A percentile compares a stretch with the other conserved stretches of the same genome.
Evolutionary conservation across 352 stramenopile genomes (phyloP).

Genomic region (Globisporangium viniferum): DNA sequence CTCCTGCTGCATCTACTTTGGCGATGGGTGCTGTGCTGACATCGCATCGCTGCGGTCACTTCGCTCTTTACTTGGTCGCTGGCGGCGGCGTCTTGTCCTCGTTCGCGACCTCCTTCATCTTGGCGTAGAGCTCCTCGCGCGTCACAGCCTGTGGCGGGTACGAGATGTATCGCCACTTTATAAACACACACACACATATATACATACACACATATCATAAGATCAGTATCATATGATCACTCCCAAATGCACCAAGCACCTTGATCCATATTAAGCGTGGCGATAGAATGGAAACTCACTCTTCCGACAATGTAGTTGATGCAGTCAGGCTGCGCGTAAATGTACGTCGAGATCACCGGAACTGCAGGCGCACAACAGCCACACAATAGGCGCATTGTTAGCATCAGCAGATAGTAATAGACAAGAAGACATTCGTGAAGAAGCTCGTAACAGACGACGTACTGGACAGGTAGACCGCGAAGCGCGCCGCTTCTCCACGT

Average conservation of each 20-base stretch:
- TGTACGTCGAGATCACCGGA: slow-evolving; percentile 67
- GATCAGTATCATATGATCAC: background rate
- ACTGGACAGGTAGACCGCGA: slow-evolving; percentile 73
- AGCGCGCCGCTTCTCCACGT: slow-evolving; percentile 62
- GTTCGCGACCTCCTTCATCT: slow-evolving; percentile 67
- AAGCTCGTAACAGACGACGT: slow-evolving; percentile 15
- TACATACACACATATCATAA: background rate
- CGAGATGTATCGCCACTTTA: slow-evolving; percentile 83
- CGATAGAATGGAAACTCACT: slow-evolving; percentile 24
- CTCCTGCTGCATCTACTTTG: background rate
- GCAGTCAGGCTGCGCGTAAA: slow-evolving; percentile 85
- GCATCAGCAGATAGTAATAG: background rate
- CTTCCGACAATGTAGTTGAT: slow-evolving; percentile 74
- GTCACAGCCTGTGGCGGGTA: slow-evolving; percentile 76
- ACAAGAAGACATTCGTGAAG: background rate
- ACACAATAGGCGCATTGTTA: background rate
- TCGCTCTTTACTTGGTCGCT: slow-evolving; percentile 16
- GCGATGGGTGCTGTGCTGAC: background rate
- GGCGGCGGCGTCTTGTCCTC: slow-evolving; percentile 42
- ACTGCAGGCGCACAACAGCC: slow-evolving; percentile 32
- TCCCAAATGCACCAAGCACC: background rate
- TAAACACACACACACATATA: background rate
- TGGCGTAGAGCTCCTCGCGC: slow-evolving; percentile 72
- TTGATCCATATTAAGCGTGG: background rate
- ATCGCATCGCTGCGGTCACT: background rate